Conservation (phyloP, 768 basidiomycete species). For the Boletus eberwhitei region DNA sequence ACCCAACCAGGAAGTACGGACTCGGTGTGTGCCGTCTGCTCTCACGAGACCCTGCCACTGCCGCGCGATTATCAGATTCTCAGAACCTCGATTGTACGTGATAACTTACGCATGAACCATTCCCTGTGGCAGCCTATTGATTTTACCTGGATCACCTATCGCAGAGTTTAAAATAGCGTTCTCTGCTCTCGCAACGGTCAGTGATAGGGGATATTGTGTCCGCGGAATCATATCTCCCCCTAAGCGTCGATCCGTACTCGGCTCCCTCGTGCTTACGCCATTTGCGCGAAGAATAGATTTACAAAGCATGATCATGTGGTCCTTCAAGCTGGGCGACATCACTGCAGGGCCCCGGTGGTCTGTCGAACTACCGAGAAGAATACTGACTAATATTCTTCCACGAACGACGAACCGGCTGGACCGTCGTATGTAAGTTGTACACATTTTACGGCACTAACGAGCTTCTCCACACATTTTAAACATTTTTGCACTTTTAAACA, state of each 20-base stretch:
- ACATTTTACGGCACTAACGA: slow-evolving; percentile 20
- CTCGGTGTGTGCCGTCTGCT: neutral
- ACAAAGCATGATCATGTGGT: slow-evolving; percentile 3
- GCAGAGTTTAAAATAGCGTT: neutral
- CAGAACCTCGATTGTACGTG: slow-evolving; percentile 14
- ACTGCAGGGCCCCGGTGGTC: neutral
- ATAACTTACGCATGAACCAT: neutral
- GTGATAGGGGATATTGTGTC: neutral
- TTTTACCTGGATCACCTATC: neutral
- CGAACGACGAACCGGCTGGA: slow-evolving; percentile 1
- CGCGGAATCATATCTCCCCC: slow-evolving; percentile 9
- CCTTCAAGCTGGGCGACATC: neutral
- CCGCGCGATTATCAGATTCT: neutral
- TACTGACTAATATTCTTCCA: slow-evolving; percentile 16
- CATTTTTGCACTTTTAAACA: neutral
- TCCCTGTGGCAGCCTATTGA: neutral
- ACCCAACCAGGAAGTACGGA: neutral
- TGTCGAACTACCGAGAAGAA: slow-evolving; percentile 10
- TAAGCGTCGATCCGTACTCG: slow-evolving; percentile 1
- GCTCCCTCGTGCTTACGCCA: slow-evolving; percentile 5
- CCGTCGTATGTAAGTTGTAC: slow-evolving; percentile 1
- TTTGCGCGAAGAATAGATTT: neutral
- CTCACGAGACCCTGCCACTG: slow-evolving; percentile 8
- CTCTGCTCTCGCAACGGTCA: neutral
- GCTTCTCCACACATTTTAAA: neutral